phyloP scores from a whole-genome alignment of 345 rosid genomes.

The Sisymbrium altissimum region DNA sequence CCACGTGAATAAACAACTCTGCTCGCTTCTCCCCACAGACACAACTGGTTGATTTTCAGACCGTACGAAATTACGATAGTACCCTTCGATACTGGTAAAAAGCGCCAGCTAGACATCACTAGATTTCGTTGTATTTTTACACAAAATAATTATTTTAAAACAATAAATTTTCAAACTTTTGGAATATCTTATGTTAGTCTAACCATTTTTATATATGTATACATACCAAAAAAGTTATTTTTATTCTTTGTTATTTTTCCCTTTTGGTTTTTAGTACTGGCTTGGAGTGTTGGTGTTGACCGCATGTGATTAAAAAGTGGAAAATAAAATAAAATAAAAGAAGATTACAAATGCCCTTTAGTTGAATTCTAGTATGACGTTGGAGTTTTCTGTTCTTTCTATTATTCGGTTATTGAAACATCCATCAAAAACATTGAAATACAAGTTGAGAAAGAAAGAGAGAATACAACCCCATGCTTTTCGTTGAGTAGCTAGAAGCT shows the following conservation, averaged over 20 bases:
- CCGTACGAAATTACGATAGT: background rate
- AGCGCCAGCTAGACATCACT: slow-evolving; percentile 25
- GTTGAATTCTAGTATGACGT: background rate
- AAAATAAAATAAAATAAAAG: background rate
- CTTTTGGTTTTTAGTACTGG: background rate
- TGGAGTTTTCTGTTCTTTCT: background rate
- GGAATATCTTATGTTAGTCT: background rate
- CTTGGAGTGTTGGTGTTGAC: slow-evolving; percentile 15
- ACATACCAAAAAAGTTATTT: background rate
- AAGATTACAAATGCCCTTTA: background rate
- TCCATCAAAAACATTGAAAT: background rate
- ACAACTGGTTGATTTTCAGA: slow-evolving; percentile 15
- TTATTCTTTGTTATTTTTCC: background rate
- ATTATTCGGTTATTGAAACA: background rate
- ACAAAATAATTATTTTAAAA: background rate
- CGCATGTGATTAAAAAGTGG: background rate
- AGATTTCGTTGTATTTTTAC: background rate
- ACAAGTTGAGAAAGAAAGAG: background rate
- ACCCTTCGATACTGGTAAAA: slow-evolving; percentile 4
- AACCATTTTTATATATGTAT: no score
- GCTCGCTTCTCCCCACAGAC: slow-evolving; percentile 26
- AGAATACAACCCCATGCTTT: background rate
- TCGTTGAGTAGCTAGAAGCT: background rate
- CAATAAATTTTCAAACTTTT: background rate
- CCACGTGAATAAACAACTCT: slow-evolving; percentile 32